phyloP scores from a whole-genome alignment of 768 basidiomycete species.

The Hygrocybe coccinea region DNA sequence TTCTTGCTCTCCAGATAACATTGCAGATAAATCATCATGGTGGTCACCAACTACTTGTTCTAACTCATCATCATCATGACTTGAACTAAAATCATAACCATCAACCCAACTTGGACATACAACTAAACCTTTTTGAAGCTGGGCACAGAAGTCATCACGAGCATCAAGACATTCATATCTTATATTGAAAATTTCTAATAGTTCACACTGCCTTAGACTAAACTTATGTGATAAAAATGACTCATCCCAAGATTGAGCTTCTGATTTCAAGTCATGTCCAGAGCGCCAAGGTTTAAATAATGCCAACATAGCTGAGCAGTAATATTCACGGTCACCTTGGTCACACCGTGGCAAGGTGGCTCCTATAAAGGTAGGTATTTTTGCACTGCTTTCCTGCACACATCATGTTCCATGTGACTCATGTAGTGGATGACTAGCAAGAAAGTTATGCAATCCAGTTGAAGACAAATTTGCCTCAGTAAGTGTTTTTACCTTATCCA shows the following conservation, averaged over 20 bases:
- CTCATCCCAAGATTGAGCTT: conserved; percentile 22
- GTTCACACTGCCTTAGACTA: conserved; percentile 4
- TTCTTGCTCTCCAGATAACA: background rate
- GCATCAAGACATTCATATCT: conserved; percentile 35
- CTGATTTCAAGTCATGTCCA: conserved; percentile 21
- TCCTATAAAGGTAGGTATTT: conserved; percentile 29
- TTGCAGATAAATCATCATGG: background rate
- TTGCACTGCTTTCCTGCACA: background rate
- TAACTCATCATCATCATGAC: too few relatives aligned
- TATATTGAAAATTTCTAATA: conserved; percentile 31
- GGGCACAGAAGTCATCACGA: background rate
- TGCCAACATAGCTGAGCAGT: conserved; percentile 29
- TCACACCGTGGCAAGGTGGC: conserved; percentile 28
- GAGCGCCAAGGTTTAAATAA: conserved; percentile 30
- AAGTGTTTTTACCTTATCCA: background rate
- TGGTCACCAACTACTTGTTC: too few relatives aligned
- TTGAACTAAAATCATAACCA: too few relatives aligned
- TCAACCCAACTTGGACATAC: too few relatives aligned
- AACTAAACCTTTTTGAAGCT: background rate
- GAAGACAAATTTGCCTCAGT: conserved; percentile 17
- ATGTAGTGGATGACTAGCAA: conserved; percentile 8
- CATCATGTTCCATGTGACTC: background rate
- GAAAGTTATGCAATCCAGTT: conserved; percentile 20
- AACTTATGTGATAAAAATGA: conserved; percentile 19
- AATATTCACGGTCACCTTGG: conserved; percentile 27